phyloP scores from a whole-genome alignment of 257 asterid genomes.

The Nyctanthes arbortristis region DNA sequence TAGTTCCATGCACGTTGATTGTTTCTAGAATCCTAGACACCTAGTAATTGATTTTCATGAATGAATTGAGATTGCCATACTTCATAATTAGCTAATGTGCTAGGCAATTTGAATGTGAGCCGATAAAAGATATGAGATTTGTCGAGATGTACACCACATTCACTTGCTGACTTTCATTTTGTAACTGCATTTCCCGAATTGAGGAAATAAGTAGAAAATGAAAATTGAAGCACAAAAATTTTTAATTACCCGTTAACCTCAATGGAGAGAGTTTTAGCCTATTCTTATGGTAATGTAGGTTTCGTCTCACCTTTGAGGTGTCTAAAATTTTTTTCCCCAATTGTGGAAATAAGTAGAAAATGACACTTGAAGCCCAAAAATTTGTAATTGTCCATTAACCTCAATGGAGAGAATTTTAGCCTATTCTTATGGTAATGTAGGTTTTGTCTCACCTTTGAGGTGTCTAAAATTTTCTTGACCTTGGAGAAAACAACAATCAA shows the following conservation, averaged over 20 bases:
- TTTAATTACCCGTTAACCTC: neutral
- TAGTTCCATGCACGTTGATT: neutral
- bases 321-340: neutral
- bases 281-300: neutral
- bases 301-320: neutral
- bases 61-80: neutral
- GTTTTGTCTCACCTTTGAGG: neutral
- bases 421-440: neutral
- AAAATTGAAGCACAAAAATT: neutral
- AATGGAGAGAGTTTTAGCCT: neutral
- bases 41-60: neutral
- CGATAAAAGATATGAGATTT: neutral
- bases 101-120: neutral
- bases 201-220: neutral
- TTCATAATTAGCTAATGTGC: neutral
- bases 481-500: too few relatives aligned
- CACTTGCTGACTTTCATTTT: neutral
- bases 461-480: neutral
- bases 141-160: neutral
- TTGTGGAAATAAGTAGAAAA: too few relatives aligned
- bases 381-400: neutral
- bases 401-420: neutral
- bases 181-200: neutral
- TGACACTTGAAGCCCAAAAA: too few relatives aligned
- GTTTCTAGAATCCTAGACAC: neutral